Evolutionary conservation across 2,329 filamentous ascomycete genomes (phyloP).

Genomic region (Penicillium sp.): DNA sequence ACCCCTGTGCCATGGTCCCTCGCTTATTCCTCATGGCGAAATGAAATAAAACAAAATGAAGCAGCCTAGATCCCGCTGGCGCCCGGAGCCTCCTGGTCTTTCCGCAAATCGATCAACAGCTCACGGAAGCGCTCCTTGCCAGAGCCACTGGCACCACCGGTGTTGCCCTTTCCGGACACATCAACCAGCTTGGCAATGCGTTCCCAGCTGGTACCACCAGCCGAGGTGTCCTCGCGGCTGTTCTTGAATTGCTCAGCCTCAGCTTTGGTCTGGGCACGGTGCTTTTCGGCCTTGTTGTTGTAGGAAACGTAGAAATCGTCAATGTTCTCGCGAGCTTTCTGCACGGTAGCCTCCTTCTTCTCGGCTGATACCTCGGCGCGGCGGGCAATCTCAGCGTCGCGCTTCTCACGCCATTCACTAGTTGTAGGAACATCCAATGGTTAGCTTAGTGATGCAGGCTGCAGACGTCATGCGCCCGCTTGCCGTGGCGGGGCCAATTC

Average conservation of each 20-base stretch:
- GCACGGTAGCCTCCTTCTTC: slow-evolving; percentile 81
- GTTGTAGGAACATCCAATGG: neutral
- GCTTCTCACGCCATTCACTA: slow-evolving; percentile 84
- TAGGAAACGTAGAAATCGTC: slow-evolving; percentile 99
- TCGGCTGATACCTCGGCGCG: slow-evolving; percentile 79
- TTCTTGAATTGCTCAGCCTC: slow-evolving; percentile 92
- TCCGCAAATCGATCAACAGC: slow-evolving; percentile 79
- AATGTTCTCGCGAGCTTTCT: slow-evolving; percentile 89
- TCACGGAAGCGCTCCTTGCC: slow-evolving; percentile 97
- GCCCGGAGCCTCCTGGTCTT: slow-evolving; percentile 83
- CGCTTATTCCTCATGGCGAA: neutral
- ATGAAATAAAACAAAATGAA: neutral
- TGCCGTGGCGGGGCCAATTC: neutral
- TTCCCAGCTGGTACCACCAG: slow-evolving; percentile 97
- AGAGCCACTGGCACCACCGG: slow-evolving; percentile 82
- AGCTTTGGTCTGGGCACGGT: slow-evolving; percentile 79
- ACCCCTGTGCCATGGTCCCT: slow-evolving; percentile 6
- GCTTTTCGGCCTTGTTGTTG: slow-evolving; percentile 97
- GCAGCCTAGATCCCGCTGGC: slow-evolving; percentile 48
- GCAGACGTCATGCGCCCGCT: slow-evolving; percentile 10
- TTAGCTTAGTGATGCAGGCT: slow-evolving; percentile 7
- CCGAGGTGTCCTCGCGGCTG: slow-evolving; percentile 86
- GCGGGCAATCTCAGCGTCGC: slow-evolving; percentile 78
- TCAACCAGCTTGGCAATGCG: slow-evolving; percentile 98
- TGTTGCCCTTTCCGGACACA: slow-evolving; percentile 85